Base-by-base conservation (phyloP, 768 basidiomycete genomes). In the Lentinula edodes region DNA sequence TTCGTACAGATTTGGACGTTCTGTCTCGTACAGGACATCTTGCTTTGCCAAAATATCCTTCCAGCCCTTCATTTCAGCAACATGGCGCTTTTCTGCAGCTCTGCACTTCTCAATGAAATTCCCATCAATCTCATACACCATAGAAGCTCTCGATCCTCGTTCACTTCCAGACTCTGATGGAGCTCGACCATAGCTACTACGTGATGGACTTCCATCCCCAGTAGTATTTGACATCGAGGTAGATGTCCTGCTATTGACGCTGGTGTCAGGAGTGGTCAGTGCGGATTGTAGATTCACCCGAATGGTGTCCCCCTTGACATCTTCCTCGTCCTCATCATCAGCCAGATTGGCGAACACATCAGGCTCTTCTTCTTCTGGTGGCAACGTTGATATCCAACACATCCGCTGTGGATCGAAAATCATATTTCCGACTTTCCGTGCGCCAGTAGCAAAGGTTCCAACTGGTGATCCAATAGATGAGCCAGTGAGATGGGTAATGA, bases 361-460 rank as follows among this genome's bases (percentile, higher is more conserved):
- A 6, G 92, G 91, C 70, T 98, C 95, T 43, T 95, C 93, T 69
- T 96, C 92, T 61, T 94, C 94, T 20, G 90, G 88, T 6, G 88
- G 81, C 43, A 93, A 73, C 62, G 87, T 87, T 60, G 92, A 91
- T 74, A 98, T 83, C 94, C 94, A 98, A 70, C 93, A 92, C 95
- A 98, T 98, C 28, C 87, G 86, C 46, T 84, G 69, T 1, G 97
- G 95, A 75, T 99, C 95, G 69, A 99, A 98, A 41, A 93, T 86
- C 96, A 99, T 99, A 78, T 95, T 93, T 50, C 97, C 97, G 18
- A 98, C 96, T 72, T 94, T 87, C 61, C 93, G 86, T 41, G 93
- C 89, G 54, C 91, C 90, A 59, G 86, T 81, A 36, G 87, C 80
- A 68, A 90, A 85, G 34, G 89, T 84, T 50, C 87, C 83, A 34